Percentiles rank a stretch among this genome's conserved stretches.
phyloP scores from a whole-genome alignment of 768 basidiomycete genomes.

The Trametes villosa region DNA sequence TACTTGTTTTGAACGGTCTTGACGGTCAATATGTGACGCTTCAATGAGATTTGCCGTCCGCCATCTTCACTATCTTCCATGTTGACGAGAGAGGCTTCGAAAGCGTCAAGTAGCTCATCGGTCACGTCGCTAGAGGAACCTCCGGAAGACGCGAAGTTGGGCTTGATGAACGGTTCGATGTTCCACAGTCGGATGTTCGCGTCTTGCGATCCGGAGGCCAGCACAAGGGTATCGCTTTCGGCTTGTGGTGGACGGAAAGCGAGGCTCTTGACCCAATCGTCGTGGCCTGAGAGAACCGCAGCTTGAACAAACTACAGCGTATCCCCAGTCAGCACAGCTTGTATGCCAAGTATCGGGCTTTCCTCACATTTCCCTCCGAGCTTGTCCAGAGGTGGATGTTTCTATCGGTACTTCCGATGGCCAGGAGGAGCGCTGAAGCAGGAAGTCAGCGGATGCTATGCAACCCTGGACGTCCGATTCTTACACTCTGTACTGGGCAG shows the following conservation, averaged over 20 bases:
- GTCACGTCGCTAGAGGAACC: slow-evolving; percentile 40
- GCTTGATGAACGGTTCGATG: slow-evolving; percentile 56
- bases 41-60: slow-evolving; percentile 85
- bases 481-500: slow-evolving; percentile 75
- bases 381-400: slow-evolving; percentile 79
- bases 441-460: background rate
- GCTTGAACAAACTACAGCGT: slow-evolving; percentile 58
- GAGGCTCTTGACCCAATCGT: slow-evolving; percentile 93
- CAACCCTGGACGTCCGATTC: background rate
- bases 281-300: slow-evolving; percentile 76
- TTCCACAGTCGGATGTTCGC: slow-evolving; percentile 93
- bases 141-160: slow-evolving; percentile 5
- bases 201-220: slow-evolving; percentile 97
- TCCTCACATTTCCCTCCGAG: slow-evolving; percentile 54
- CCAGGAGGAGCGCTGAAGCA: slow-evolving; percentile 66
- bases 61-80: slow-evolving; percentile 76
- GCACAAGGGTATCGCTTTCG: slow-evolving; percentile 53
- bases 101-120: slow-evolving; percentile 84
- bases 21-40: slow-evolving; percentile 77
- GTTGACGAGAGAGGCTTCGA: slow-evolving; percentile 81
- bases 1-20: slow-evolving; percentile 50
- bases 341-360: no score
- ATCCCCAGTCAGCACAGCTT: background rate
- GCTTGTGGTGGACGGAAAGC: slow-evolving; percentile 55
- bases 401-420: slow-evolving; percentile 81